Evolutionary conservation across 2,329 filamentous ascomycete species (phyloP), one percentile per base, ranked within the genome.

Genomic region (Penicillium sp.): DNA sequence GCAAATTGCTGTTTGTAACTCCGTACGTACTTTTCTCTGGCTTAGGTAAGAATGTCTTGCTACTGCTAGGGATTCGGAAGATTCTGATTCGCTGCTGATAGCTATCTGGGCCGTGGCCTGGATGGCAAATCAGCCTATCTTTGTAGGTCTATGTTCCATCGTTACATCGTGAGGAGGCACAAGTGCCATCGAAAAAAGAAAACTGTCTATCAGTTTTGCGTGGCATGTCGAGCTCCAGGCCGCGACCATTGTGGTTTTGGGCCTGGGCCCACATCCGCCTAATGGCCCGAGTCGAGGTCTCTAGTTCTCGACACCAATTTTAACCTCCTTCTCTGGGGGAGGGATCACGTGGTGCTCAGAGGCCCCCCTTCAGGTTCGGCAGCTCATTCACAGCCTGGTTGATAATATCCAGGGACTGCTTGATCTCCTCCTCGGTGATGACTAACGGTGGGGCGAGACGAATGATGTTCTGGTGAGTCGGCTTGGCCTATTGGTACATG

Each of bases 401-500:
- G 72, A 99, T 96, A 69, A 95, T 93, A 52, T 75, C 75, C 54
- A 98, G 75, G 1, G 93, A 89, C 71, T 87, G 85, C 66, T 87
- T 83, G 64, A 99, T 88, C 78, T 99, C 87, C 59, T 88, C 85
- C 71, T 98, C 92, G 26, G 88, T 92, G 70, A 99, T 98, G 64
- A 99, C 92, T 54, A 99, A 82, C 21, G 95, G 95, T 47, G 95
- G 95, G n/a, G 95, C 95, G 61, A 99, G 89, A 57, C 95, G 90
- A 74, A 99, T 99, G 75, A 99, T 98, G 78, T 98, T 97, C 72
- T 96, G 89, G 77, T 99, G 95, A 7, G 95, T 99, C 29, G 95
- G 95, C 85, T 99, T 99, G 69, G 95, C 95, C 92, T 96, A 74
- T n/a, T 35, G 21, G 45, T 35, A 26, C 10, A 43, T 25, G 29